Evolutionary conservation across 148 eudicot genomes (phyloP), one percentile per base, ranked within the genome.

Genomic region (Chenopodium berlandieri): DNA sequence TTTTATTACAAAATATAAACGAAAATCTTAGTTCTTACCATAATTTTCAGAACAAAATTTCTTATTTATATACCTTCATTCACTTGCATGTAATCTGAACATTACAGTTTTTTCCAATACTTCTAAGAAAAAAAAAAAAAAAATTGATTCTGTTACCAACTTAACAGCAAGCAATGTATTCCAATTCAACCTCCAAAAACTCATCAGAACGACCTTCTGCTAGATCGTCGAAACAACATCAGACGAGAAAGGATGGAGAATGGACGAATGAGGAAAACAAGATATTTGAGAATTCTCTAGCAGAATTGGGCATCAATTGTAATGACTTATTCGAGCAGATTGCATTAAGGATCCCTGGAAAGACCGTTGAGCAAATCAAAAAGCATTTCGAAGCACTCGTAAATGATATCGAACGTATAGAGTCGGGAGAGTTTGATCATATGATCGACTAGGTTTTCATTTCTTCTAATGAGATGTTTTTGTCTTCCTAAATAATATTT

Each of bases 231-330:
- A 31, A 32, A 25, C 46, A 63, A 46, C 60, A 16, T 46, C 66
- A 77, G 32, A 12, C 10, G n/a, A 16, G 56, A 48, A 9, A 9
- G 82, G 37, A 54, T 75, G 71, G 25, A 13, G 66, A 27, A 79
- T 79, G 82, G 82, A 79, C 67, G 2, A 56, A 40, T 23, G 82
- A 79, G 65, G 82, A 79, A 34, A 67, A 70, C 13, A 79, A 79
- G 68, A 79, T 54, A 8, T 79, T 79, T 50, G 82, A 79, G 68
- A 32, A 52, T 30, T 31, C 67, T 13, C 46, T 79, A 54, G 82
- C 76, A 34, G 76, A 79, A 19, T 4, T 71, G 48, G 82, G 67
- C 30, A 2, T 52, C n/a, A 17, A 34, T 7, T 2, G 75, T 5
- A 22, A 1, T n/a, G 25, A 75, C 17, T 4, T 58, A 30, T 27